A percentile compares a stretch with the other conserved stretches of the same genome.
Conservation (phyloP, 2,329 filamentous ascomycete genomes). For the Trichoderma sp. region DNA sequence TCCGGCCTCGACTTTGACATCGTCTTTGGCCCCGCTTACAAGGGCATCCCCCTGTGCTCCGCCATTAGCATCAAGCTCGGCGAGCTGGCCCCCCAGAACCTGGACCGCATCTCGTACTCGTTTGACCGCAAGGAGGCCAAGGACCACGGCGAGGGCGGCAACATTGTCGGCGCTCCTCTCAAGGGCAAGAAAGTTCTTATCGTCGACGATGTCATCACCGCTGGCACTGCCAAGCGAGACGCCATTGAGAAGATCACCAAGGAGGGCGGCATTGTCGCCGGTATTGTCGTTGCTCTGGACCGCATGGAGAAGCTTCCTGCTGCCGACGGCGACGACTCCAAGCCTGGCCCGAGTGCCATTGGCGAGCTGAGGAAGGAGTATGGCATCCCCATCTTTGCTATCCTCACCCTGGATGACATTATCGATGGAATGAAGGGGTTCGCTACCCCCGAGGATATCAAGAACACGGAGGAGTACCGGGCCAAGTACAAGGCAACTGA, state of each 20-base stretch:
- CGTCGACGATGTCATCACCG: conserved; percentile 95
- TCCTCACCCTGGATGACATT: conserved; percentile 82
- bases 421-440: conserved; percentile 64
- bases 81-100: conserved; percentile 63
- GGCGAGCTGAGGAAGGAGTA: conserved; percentile 82
- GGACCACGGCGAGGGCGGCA: conserved; percentile 91
- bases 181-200: conserved; percentile 85
- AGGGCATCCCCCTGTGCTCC: conserved; percentile 88
- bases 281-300: conserved; percentile 86
- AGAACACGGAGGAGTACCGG: conserved; percentile 72
- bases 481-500: conserved; percentile 61
- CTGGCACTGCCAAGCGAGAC: conserved; percentile 89
- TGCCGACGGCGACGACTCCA: conserved; percentile 63
- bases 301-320: conserved; percentile 77
- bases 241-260: conserved; percentile 84
- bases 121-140: conserved; percentile 98
- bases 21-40: conserved; percentile 93
- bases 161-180: conserved; percentile 82
- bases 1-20: conserved; percentile 67
- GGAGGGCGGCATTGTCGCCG: conserved; percentile 80
- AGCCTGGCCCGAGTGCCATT: conserved; percentile 74
- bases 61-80: conserved; percentile 74
- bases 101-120: conserved; percentile 72
- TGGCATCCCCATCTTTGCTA: conserved; percentile 77
- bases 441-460: conserved; percentile 61